A percentile compares a stretch with the other conserved stretches of the same genome.
Evolutionary conservation across 2,329 filamentous ascomycete species (phyloP).

Genomic region (Talaromyces sp.): DNA sequence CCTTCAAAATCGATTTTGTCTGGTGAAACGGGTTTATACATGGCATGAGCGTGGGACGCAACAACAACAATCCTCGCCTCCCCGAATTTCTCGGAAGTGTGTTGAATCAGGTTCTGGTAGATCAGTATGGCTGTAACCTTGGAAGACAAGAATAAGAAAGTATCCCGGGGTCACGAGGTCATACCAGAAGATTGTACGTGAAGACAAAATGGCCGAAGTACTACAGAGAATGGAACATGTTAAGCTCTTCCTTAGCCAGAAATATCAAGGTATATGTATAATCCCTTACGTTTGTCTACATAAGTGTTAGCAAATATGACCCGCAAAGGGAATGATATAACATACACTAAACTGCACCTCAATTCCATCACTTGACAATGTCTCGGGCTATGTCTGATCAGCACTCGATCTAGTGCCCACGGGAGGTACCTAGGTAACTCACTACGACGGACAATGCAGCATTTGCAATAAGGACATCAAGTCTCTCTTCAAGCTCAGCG

Average conservation of each 20-base stretch:
- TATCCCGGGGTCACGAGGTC: neutral
- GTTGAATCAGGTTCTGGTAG: neutral
- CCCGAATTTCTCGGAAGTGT: neutral
- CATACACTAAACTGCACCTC: neutral
- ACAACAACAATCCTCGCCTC: neutral
- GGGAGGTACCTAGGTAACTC: neutral
- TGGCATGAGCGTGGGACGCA: neutral
- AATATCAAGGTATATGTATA: neutral
- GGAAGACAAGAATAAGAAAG: neutral
- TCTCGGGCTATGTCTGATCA: neutral
- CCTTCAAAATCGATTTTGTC: neutral
- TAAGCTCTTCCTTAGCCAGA: neutral
- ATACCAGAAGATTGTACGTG: neutral
- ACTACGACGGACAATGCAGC: neutral
- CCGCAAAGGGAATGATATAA: neutral
- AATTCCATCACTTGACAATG: conserved; percentile 1
- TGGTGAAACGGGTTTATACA: neutral
- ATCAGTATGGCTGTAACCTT: neutral
- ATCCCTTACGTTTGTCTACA: neutral
- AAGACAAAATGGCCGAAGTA: conserved; percentile 1
- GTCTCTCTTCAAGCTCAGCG: neutral
- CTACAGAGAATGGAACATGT: neutral
- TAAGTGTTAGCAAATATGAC: neutral
- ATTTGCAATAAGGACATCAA: conserved; percentile 1
- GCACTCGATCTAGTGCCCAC: neutral